Base-by-base conservation (phyloP, 176 grass and related monocot species). In the Microstegium vimineum region DNA sequence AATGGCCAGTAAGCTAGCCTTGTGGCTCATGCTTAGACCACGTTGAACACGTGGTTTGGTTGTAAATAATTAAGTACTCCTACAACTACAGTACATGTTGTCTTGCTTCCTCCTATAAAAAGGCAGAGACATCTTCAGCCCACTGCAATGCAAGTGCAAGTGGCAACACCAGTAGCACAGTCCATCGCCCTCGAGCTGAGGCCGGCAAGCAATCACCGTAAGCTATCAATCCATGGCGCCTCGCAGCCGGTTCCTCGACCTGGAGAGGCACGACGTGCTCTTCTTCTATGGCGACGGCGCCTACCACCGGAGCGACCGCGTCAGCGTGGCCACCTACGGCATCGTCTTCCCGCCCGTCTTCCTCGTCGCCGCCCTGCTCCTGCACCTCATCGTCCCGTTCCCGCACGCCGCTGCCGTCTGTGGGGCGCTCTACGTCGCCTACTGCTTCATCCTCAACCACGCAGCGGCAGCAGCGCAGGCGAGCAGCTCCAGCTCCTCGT, bases 331-430 rank as follows among this genome's bases (percentile, higher is more conserved):
- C 70, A 87, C 92, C 64, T 79, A 88, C 69, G 82, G 52, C 66
- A 34, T 93, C 82, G 92, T 93, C 88, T 89, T 91, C 49, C 93
- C 82, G 88, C 89, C 90, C 32, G 86, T 98, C 62, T 81, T 94
- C 52, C 89, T 85, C 75, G 86, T 79, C 9, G 66, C 68, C 16
- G 76, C 84, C 32, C 26, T 98, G 56, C 81, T 98, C 69, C 57
- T 91, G 72, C 88, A 90, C 74, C 79, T 94, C 68, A 37, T 89
- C 11, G 77, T 78, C 0, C 33, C 87, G n/a, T 63, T 77, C 18
- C 47, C 69, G 41, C 79, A 35, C 37, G 65, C 81, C 69, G 85
- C 73, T 9, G 36, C 83, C 37, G 83, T 62, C 62, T 64, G 84
- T 26, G 40, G 82, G 17, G 79, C 62, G 28, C 7, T 92, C 68